Conservation (phyloP, 352 stramenopile species). For the Pythium insidiosum region DNA sequence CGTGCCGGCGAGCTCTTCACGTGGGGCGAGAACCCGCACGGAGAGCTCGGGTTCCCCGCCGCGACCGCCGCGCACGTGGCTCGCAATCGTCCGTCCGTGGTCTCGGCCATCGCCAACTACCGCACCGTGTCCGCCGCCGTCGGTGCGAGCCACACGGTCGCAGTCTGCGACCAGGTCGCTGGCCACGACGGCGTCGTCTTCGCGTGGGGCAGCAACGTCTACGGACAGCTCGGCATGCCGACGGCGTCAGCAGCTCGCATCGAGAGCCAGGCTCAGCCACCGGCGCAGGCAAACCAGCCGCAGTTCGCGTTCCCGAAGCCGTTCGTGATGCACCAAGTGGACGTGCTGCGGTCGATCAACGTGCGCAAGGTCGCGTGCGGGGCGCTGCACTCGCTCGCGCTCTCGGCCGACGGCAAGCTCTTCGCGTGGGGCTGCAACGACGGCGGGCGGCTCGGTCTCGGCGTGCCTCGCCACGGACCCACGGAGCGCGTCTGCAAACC, state of each 20-base stretch:
- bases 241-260: neutral
- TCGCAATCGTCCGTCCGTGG: conserved; percentile 39
- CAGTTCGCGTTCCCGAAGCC: conserved; percentile 31
- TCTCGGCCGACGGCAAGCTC: conserved; percentile 79
- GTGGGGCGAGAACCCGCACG: conserved; percentile 94
- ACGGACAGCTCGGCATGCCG: conserved; percentile 46
- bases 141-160: conserved; percentile 51
- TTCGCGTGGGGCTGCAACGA: conserved; percentile 94
- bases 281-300: too few species aligned
- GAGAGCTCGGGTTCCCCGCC: conserved; percentile 45
- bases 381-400: conserved; percentile 85
- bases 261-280: neutral
- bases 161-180: conserved; percentile 58
- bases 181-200: conserved; percentile 61
- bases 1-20: conserved; percentile 87
- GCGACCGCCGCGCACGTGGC: conserved; percentile 38
- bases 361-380: conserved; percentile 85
- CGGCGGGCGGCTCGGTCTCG: conserved; percentile 42
- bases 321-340: conserved; percentile 49
- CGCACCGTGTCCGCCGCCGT: conserved; percentile 43
- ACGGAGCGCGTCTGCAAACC: conserved; percentile 19
- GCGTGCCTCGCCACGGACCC: neutral
- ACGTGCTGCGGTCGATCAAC: conserved; percentile 29
- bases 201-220: conserved; percentile 68
- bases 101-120: conserved; percentile 51